Base-by-base conservation (phyloP, 805 yeast genomes). In the Kluyveromyces aestuarii region DNA sequence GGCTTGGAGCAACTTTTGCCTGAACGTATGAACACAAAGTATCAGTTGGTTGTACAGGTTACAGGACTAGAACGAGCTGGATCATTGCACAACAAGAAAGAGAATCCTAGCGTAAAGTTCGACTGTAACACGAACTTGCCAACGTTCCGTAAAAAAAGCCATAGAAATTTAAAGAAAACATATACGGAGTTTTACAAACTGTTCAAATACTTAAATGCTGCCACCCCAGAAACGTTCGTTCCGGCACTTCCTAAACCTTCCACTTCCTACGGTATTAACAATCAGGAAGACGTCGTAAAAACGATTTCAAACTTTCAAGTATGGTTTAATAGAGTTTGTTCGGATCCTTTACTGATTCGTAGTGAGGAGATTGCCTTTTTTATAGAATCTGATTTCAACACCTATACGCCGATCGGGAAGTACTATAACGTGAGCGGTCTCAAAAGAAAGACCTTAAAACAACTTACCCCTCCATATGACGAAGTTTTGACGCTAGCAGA, bases 331-430 rank as follows among this genome's bases (percentile, higher is more conserved):
- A 71, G 95, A 45, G 72, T 93, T 9, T 69, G 83, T 4, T 50
- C 67, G 2, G 88, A 87, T 59, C 95, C 96, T 9, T 76, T 91
- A n/a, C 68, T 93, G 44, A 75, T 87, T 11, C 74, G 89, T 17
- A 95, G 88, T 64, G 96, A 88, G 56, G 99, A 93, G 64, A 77
- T 93, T 61, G 82, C 87, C 2, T 80, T 81, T 57, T 91, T 93
- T 61, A 74, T 87, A 37, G 95, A 87, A 59, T 79, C 84, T 54
- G 93, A 86, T 60, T 82, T 80, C 56, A 79, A 79, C 10, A 60
- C 71, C 1, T 73, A 73, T 51, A 59, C 69, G 6, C 76, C 77
- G 3, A 64, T 71, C 11, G 82, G 80, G 53, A 76, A 79, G 56
- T 71, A 75, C 40, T 70, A 75, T 41, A 81, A 82, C 44, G 95